These are phyloP conservation scores for Lepidium didymum DNA, from an alignment of 345 rosid genomes.

Conservation along the genomic window DNA sequence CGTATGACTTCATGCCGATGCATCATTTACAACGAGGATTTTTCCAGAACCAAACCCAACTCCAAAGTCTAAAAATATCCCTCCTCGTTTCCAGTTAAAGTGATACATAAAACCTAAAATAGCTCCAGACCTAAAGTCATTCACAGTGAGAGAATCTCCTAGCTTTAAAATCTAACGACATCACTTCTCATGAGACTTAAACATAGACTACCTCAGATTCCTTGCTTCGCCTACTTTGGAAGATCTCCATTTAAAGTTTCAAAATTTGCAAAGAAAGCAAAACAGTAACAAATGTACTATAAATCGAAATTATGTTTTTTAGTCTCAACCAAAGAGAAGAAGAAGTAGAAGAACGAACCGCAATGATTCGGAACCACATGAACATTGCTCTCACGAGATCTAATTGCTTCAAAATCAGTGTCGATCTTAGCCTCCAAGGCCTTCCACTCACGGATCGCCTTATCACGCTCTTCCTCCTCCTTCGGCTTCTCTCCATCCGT, in stretches of 20 bases:
- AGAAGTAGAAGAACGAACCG: constrained; percentile 44
- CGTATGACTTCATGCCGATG: background rate
- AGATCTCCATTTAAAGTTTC: background rate
- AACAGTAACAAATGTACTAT: background rate
- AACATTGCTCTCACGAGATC: constrained; percentile 64
- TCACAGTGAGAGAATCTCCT: background rate
- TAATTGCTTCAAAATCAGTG: constrained; percentile 69
- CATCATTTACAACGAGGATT: background rate
- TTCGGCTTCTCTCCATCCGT: constrained; percentile 23
- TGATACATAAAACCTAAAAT: background rate
- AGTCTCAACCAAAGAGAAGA: background rate
- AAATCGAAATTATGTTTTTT: background rate
- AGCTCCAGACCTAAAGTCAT: background rate
- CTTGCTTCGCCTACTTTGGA: background rate
- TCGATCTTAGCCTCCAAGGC: constrained; percentile 72
- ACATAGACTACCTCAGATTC: background rate
- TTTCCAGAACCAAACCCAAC: background rate
- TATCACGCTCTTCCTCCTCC: constrained; percentile 42
- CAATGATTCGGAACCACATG: constrained; percentile 93
- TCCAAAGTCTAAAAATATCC: background rate
- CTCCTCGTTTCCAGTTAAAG: background rate
- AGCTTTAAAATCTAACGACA: background rate
- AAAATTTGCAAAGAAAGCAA: constrained; percentile 11
- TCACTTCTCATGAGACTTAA: background rate
- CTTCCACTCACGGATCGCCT: constrained; percentile 58